Percentiles rank a stretch among this genome's conserved stretches.
Evolutionary conservation across 2,329 filamentous ascomycete genomes (phyloP).

Genomic region (Cladosporium sp.): DNA sequence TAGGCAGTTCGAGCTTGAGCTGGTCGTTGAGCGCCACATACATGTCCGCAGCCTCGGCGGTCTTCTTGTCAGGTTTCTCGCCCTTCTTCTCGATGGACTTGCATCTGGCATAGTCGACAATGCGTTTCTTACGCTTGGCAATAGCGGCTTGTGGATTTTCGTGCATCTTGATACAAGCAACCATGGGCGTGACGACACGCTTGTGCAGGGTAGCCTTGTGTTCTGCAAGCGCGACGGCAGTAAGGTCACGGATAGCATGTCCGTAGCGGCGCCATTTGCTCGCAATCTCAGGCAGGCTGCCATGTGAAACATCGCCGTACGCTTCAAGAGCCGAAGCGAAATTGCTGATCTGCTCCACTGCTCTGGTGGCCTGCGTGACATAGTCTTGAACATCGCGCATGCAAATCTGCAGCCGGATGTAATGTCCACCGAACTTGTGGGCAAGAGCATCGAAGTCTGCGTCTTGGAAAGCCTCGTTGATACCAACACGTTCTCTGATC

Average conservation of each 20-base stretch:
- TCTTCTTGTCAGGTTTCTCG: conserved; percentile 83
- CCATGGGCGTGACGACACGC: conserved; percentile 80
- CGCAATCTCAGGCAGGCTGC: conserved; percentile 77
- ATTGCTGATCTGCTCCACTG: conserved; percentile 75
- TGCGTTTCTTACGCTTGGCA: conserved; percentile 90
- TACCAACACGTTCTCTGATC: conserved; percentile 65
- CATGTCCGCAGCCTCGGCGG: conserved; percentile 77
- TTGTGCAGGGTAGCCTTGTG: conserved; percentile 71
- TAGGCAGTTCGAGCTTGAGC: conserved; percentile 85
- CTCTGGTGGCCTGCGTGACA: conserved; percentile 72
- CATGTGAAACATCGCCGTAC: conserved; percentile 66
- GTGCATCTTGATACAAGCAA: conserved; percentile 73
- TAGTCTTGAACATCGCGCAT: conserved; percentile 93
- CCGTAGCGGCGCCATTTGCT: conserved; percentile 94
- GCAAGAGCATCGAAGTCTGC: conserved; percentile 73
- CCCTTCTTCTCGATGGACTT: conserved; percentile 73
- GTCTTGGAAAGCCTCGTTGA: conserved; percentile 69
- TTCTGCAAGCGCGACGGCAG: conserved; percentile 75
- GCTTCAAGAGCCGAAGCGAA: conserved; percentile 79
- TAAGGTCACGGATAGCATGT: conserved; percentile 79
- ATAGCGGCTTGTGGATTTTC: conserved; percentile 83
- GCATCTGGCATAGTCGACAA: conserved; percentile 81
- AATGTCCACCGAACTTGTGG: conserved; percentile 88
- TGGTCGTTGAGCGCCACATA: conserved; percentile 91
- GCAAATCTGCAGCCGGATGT: conserved; percentile 86